phyloP scores from a whole-genome alignment of 2,329 filamentous ascomycete genomes.

The Ophiostoma novo-ulmi region DNA sequence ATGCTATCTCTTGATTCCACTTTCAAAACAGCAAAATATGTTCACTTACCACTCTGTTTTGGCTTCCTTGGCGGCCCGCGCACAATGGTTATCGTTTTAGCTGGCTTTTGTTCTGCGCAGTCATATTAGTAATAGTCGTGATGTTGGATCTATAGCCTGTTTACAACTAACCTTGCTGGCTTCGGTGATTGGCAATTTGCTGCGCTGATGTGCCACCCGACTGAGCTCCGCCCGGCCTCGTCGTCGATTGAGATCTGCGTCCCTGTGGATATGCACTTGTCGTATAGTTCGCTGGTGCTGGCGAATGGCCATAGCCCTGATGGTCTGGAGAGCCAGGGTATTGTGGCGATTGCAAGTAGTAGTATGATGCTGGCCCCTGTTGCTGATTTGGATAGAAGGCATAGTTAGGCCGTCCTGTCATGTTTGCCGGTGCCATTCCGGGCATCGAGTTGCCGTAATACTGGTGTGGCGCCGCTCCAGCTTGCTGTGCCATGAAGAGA shows the following conservation, averaged over 20 bases:
- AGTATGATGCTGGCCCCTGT: not conserved
- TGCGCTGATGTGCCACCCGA: not conserved
- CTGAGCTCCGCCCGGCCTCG: not conserved
- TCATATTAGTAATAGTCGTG: not conserved
- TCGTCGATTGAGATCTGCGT: not conserved
- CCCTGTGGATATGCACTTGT: not conserved
- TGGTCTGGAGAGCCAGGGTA: not conserved
- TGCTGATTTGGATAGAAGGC: not conserved
- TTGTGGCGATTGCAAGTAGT: not conserved
- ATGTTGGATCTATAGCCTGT: no score
- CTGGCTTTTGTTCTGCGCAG: not conserved
- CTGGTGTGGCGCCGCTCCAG: not conserved
- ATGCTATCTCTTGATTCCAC: not conserved
- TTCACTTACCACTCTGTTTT: slow-evolving; percentile 54
- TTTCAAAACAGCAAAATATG: not conserved
- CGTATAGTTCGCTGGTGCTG: not conserved
- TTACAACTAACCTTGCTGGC: not conserved
- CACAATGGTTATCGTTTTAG: slow-evolving; percentile 31
- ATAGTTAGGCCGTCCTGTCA: not conserved
- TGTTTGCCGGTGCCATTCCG: not conserved
- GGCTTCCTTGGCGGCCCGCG: slow-evolving; percentile 53
- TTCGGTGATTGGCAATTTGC: not conserved
- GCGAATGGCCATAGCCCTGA: not conserved
- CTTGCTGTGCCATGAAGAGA: not conserved
- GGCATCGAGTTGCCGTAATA: not conserved